phyloP scores from a whole-genome alignment of 2,329 filamentous ascomycete genomes.

The Penicillium brasilianum region DNA sequence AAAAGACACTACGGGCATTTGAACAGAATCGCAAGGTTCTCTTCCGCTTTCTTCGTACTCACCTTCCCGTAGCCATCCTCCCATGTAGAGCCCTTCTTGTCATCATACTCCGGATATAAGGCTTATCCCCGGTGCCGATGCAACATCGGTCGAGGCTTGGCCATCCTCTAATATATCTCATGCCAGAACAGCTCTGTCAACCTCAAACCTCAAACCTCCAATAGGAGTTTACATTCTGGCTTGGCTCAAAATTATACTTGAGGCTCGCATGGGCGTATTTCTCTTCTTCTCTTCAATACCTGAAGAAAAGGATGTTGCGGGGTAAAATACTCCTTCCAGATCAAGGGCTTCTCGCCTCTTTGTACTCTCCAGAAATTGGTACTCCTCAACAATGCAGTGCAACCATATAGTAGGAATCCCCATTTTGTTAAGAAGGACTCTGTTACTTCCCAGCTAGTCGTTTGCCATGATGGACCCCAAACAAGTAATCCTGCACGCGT shows the following conservation, averaged over 20 bases:
- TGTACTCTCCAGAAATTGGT: conserved; percentile 44
- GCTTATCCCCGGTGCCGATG: neutral
- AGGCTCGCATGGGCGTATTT: neutral
- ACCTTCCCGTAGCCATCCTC: neutral
- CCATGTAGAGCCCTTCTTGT: neutral
- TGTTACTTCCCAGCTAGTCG: conserved; percentile 46
- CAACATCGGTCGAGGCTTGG: neutral
- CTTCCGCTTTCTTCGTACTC: neutral
- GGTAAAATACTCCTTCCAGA: conserved; percentile 14
- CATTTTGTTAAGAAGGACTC: conserved; percentile 44
- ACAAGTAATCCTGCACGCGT: conserved; percentile 34
- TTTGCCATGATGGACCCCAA: conserved; percentile 46
- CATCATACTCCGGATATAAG: neutral
- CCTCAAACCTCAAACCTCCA: neutral
- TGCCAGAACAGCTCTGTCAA: neutral
- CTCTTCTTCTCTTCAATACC: neutral
- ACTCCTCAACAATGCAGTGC: conserved; percentile 36
- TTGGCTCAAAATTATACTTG: neutral
- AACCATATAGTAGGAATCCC: conserved; percentile 43
- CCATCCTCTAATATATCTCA: neutral
- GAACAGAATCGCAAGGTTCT: neutral
- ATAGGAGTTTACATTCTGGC: neutral
- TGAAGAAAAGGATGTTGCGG: conserved; percentile 6
- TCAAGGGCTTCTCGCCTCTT: conserved; percentile 39
- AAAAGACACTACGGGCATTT: neutral